phyloP scores from a whole-genome alignment of 352 stramenopile genomes.

The Phytopythium delawarense region DNA sequence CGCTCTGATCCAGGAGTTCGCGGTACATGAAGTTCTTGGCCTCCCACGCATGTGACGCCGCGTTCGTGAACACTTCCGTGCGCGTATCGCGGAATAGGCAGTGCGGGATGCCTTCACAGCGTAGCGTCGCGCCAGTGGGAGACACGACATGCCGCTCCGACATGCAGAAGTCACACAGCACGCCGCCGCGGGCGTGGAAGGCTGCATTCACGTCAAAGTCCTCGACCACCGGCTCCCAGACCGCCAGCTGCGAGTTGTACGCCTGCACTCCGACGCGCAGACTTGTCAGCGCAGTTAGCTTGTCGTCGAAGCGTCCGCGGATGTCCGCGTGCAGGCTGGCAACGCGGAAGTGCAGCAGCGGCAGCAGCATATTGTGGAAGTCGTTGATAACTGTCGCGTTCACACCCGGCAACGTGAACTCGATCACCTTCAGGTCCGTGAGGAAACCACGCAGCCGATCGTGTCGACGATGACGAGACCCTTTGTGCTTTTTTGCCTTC shows the following conservation, averaged over 20 bases:
- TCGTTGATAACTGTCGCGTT: slow-evolving; percentile 84
- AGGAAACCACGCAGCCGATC: slow-evolving; percentile 30
- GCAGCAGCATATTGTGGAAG: slow-evolving; percentile 86
- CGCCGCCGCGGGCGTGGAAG: slow-evolving; percentile 58
- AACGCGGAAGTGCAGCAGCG: slow-evolving; percentile 72
- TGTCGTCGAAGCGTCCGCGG: slow-evolving; percentile 53
- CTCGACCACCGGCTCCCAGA: slow-evolving; percentile 83
- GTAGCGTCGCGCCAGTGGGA: slow-evolving; percentile 42
- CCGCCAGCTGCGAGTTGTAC: slow-evolving; percentile 84
- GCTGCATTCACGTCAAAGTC: slow-evolving; percentile 80
- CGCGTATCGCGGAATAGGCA: slow-evolving; percentile 68
- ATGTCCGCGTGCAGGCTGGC: slow-evolving; percentile 65
- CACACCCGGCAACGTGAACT: slow-evolving; percentile 70
- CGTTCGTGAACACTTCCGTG: slow-evolving; percentile 63
- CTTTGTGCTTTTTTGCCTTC: slow-evolving; percentile 18
- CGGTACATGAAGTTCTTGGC: slow-evolving; percentile 84
- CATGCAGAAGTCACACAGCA: slow-evolving; percentile 79
- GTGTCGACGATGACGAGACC: slow-evolving; percentile 12
- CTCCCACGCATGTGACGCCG: slow-evolving; percentile 60
- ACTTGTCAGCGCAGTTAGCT: slow-evolving; percentile 56
- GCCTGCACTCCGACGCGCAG: slow-evolving; percentile 71
- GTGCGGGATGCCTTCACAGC: slow-evolving; percentile 64
- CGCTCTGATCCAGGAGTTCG: slow-evolving; percentile 54
- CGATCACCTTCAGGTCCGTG: slow-evolving; percentile 68
- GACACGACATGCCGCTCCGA: slow-evolving; percentile 63